phyloP scores from a whole-genome alignment of 2,329 filamentous ascomycete genomes.

The Didymella pinodella region DNA sequence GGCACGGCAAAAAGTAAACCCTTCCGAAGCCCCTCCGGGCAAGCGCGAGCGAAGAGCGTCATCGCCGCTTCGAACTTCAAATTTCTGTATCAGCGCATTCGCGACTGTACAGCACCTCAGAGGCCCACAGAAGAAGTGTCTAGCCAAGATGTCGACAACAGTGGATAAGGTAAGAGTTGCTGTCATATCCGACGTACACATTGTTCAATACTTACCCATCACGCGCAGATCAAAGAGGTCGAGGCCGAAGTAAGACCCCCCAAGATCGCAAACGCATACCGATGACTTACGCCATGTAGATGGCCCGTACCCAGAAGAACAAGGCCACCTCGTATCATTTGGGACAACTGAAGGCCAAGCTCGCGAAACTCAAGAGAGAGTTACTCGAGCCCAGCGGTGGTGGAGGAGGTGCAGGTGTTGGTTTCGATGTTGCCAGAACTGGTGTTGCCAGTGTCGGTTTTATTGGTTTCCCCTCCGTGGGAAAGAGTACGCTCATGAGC shows the following conservation, averaged over 20 bases:
- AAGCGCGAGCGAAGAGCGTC: constrained; percentile 29
- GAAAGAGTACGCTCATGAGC: constrained; percentile 98
- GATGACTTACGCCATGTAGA: constrained; percentile 61
- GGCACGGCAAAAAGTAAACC: constrained; percentile 23
- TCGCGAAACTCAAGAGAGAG: constrained; percentile 97
- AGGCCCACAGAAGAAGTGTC: constrained; percentile 3
- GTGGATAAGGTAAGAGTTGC: constrained; percentile 81
- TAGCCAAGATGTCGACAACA: constrained; percentile 80
- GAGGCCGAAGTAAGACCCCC: constrained; percentile 80
- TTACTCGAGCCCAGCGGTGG: constrained; percentile 82
- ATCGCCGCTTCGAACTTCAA: constrained; percentile 41
- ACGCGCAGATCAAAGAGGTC: constrained; percentile 86
- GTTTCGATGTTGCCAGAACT: constrained; percentile 97
- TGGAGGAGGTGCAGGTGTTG: constrained; percentile 84
- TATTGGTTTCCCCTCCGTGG: constrained; percentile 97
- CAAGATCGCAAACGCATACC: constrained; percentile 24
- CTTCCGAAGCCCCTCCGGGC: constrained; percentile 24
- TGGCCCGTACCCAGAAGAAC: constrained; percentile 97
- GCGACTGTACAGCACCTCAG: constrained; percentile 16
- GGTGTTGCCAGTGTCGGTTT: constrained; percentile 97
- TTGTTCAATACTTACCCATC: constrained; percentile 2
- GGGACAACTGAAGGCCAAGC: constrained; percentile 93
- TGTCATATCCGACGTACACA: background rate
- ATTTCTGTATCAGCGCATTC: constrained; percentile 37
- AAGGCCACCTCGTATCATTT: constrained; percentile 94